Evolutionary conservation across 2,329 filamentous ascomycete genomes (phyloP).

Genomic region (Leptosphaerulina australis): DNA sequence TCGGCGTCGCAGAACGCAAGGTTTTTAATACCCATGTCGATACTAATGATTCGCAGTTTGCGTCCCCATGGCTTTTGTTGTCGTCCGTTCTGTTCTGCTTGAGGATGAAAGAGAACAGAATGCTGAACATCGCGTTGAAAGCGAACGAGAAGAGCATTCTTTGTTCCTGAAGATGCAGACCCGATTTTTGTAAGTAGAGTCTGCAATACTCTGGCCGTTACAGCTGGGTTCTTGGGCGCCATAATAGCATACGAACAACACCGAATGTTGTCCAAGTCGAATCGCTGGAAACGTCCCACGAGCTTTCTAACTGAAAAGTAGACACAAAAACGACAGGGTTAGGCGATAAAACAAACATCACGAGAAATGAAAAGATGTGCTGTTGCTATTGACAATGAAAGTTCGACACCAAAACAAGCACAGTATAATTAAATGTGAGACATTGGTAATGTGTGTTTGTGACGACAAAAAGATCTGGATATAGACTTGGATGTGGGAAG

Average conservation of each 20-base stretch:
- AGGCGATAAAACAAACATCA: too few relatives aligned
- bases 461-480: background rate
- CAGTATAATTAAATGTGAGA: too few relatives aligned
- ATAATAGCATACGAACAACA: too few relatives aligned
- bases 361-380: too few relatives aligned
- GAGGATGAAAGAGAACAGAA: slow-evolving; percentile 4
- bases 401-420: too few relatives aligned
- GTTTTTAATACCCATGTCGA: slow-evolving; percentile 86
- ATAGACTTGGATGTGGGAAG: background rate
- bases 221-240: slow-evolving; percentile 21
- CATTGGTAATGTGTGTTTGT: slow-evolving; percentile 2
- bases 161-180: slow-evolving; percentile 64
- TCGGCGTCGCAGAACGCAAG: slow-evolving; percentile 72
- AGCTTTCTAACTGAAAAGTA: too few relatives aligned
- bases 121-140: slow-evolving; percentile 52
- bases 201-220: slow-evolving; percentile 61
- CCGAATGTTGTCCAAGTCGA: too few relatives aligned
- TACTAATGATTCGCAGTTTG: slow-evolving; percentile 66
- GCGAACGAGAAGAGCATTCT: slow-evolving; percentile 60
- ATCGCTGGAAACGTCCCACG: too few relatives aligned
- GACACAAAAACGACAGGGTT: too few relatives aligned
- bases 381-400: too few relatives aligned
- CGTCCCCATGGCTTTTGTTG: background rate
- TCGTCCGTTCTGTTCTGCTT: slow-evolving; percentile 29
- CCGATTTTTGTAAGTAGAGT: slow-evolving; percentile 66